Evolutionary conservation across 75 land plant species (phyloP).

Genomic region (Selaginella tamariscina): DNA sequence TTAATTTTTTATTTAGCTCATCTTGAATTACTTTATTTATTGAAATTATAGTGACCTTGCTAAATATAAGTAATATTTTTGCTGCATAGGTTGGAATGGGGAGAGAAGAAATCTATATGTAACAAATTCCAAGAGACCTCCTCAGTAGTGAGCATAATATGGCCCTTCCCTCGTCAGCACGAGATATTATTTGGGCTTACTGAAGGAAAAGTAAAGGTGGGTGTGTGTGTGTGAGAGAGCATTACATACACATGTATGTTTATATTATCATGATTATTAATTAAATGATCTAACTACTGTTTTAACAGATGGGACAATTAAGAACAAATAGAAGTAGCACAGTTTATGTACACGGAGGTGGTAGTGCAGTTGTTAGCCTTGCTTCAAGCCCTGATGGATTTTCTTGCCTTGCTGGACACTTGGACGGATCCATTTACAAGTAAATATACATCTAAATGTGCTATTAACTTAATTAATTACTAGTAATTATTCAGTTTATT

Average conservation of each 20-base stretch:
- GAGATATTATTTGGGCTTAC: conserved; percentile 29
- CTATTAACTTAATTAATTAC: background rate
- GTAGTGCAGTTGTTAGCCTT: conserved; percentile 26
- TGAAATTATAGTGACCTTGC: no score
- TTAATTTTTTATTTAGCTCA: background rate
- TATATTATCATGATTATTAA: background rate
- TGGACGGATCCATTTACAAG: conserved; percentile 36
- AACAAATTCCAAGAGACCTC: conserved; percentile 30
- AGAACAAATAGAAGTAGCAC: conserved; percentile 26
- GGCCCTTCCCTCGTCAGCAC: conserved; percentile 19
- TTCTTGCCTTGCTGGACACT: conserved; percentile 27
- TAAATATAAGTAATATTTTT: background rate
- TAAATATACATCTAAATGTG: background rate
- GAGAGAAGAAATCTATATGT: conserved; percentile 36
- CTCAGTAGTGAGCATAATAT: conserved; percentile 19
- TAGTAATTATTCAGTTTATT: no score
- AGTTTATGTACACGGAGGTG: conserved; percentile 21
- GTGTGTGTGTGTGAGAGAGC: background rate
- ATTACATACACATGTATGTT: no score
- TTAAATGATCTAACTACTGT: background rate
- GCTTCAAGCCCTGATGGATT: conserved; percentile 29
- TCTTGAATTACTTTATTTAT: background rate
- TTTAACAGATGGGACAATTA: conserved; percentile 24
- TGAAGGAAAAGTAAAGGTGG: conserved; percentile 34
- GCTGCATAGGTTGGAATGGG: conserved; percentile 25